Evolutionary conservation across 768 basidiomycete genomes (phyloP).

Genomic region (Panaeolus papilionaceus): DNA sequence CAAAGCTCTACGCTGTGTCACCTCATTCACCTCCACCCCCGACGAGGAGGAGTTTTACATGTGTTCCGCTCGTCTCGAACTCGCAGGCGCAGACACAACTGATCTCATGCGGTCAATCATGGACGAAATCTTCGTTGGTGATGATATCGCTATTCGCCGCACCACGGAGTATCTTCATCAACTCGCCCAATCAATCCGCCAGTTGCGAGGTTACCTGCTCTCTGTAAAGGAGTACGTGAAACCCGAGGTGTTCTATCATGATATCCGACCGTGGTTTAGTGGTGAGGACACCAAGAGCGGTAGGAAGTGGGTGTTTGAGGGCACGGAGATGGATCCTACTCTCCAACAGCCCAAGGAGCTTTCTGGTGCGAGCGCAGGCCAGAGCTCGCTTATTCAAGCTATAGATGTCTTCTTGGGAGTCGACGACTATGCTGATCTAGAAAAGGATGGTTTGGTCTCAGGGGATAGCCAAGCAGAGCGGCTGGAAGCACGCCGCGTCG

Average conservation of each 20-base stretch:
- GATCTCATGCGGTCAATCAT: conserved; percentile 86
- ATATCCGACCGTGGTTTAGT: conserved; percentile 84
- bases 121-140: conserved; percentile 90
- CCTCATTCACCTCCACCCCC: conserved; percentile 77
- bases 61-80: conserved; percentile 86
- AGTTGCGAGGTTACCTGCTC: conserved; percentile 69
- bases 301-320: conserved; percentile 57
- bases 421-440: conserved; percentile 48
- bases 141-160: conserved; percentile 69
- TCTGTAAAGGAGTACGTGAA: conserved; percentile 76
- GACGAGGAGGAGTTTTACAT: conserved; percentile 96
- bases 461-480: neutral
- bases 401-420: conserved; percentile 77
- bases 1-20: conserved; percentile 69
- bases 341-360: conserved; percentile 56
- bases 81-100: conserved; percentile 85
- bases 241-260: conserved; percentile 77
- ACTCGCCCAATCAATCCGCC: conserved; percentile 70
- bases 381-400: conserved; percentile 78
- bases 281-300: conserved; percentile 63
- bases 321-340: conserved; percentile 46
- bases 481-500: neutral
- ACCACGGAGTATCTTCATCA: conserved; percentile 68
- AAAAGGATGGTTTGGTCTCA: neutral
- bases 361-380: conserved; percentile 84